phyloP scores from a whole-genome alignment of 192 early-diverging fungal species.

The Pecoramyces ruminantium region DNA sequence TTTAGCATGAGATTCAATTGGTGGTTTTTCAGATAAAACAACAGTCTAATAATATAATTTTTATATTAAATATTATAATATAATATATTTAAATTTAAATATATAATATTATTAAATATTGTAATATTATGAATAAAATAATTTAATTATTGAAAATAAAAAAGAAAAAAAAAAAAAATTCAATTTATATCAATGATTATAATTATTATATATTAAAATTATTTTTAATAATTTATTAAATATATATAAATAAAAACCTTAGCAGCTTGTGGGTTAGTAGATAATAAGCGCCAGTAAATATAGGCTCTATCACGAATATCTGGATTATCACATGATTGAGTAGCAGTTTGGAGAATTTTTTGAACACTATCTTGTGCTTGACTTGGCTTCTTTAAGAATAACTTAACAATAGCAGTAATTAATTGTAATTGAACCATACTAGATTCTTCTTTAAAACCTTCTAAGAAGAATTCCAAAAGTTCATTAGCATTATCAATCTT shows the following conservation, averaged over 20 bases:
- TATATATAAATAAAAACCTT: conserved; percentile 22
- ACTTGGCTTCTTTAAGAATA: conserved; percentile 84
- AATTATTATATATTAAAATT: conserved; percentile 1
- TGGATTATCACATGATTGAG: conserved; percentile 88
- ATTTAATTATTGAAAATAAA: too few species aligned
- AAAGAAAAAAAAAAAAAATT: too few species aligned
- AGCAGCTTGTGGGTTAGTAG: conserved; percentile 78
- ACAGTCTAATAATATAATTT: conserved; percentile 43
- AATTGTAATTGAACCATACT: conserved; percentile 69
- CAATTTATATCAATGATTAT: too few species aligned
- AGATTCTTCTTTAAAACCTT: conserved; percentile 77
- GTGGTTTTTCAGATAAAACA: conserved; percentile 80
- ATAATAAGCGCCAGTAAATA: conserved; percentile 93
- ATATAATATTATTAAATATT: too few species aligned
- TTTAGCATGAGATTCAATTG: conserved; percentile 87
- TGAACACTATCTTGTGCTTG: conserved; percentile 85
- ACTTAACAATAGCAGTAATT: conserved; percentile 87
- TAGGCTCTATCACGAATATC: conserved; percentile 95
- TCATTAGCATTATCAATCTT: conserved; percentile 92
- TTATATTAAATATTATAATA: too few species aligned
- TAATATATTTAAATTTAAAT: too few species aligned
- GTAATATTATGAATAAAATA: too few species aligned
- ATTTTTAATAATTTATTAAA: neutral
- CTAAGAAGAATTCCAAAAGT: conserved; percentile 71
- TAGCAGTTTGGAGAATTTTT: conserved; percentile 84